These are phyloP conservation scores for Auricularia cornea DNA, from an alignment of 768 basidiomycete species.

Conservation along the genomic window DNA sequence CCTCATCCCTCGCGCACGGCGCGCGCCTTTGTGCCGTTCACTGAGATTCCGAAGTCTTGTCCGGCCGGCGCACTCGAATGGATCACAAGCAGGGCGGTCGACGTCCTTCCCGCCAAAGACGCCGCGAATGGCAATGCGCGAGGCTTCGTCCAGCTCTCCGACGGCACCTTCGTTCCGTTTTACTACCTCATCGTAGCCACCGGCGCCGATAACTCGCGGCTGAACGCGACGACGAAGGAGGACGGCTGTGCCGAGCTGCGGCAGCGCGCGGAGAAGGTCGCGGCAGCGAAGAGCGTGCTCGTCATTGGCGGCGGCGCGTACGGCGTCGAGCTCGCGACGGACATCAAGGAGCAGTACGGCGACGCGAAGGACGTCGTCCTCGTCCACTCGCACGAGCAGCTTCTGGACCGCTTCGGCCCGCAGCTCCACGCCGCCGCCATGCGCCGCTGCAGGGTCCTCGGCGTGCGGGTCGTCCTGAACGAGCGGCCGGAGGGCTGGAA, in stretches of 20 bases:
- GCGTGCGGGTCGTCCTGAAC: slow-evolving; percentile 43
- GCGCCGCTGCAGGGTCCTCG: slow-evolving; percentile 29
- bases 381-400: slow-evolving; percentile 45
- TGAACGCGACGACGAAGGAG: slow-evolving; percentile 13
- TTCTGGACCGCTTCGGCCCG: slow-evolving; percentile 46
- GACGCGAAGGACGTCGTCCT: slow-evolving; percentile 42
- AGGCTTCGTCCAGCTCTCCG: too few species aligned
- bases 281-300: slow-evolving; percentile 41
- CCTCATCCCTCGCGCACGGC: slow-evolving; percentile 42
- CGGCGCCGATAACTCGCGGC: slow-evolving; percentile 30
- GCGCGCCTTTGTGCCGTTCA: slow-evolving; percentile 59
- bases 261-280: slow-evolving; percentile 39
- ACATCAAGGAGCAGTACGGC: slow-evolving; percentile 50
- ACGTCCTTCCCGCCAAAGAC: slow-evolving; percentile 16
- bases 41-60: slow-evolving; percentile 33
- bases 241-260: slow-evolving; percentile 45
- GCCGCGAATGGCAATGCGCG: slow-evolving; percentile 7
- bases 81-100: slow-evolving; percentile 13
- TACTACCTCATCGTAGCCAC: slow-evolving; percentile 40
- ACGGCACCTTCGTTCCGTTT: too few species aligned
- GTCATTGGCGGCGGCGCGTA: slow-evolving; percentile 68
- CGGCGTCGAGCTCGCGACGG: slow-evolving; percentile 61
- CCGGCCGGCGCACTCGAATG: slow-evolving; percentile 19
- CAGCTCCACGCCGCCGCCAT: slow-evolving; percentile 39
- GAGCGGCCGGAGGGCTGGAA: slow-evolving; percentile 30